These are phyloP conservation scores for Hemisphaericaspora lyxosophila DNA, from an alignment of 1,139 yeast genomes.

Conservation along the genomic window DNA sequence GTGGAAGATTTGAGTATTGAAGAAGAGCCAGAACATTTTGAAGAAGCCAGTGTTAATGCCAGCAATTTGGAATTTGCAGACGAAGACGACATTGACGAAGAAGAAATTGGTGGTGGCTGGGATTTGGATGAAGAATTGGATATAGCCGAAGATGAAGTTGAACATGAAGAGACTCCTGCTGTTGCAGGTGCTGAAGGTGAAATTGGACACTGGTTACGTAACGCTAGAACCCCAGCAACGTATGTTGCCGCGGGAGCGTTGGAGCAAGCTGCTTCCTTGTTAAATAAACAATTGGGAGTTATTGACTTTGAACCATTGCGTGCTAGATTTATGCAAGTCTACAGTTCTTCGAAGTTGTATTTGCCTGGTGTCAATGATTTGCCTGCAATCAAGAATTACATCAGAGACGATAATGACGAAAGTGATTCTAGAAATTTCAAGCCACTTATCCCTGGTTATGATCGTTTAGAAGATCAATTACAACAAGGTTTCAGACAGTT, in stretches of 20 bases:
- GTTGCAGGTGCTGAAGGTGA: conserved; percentile 48
- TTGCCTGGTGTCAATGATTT: conserved; percentile 71
- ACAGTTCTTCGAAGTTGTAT: conserved; percentile 73
- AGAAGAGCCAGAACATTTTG: conserved; percentile 24
- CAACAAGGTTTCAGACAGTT: conserved; percentile 79
- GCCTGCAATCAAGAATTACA: conserved; percentile 66
- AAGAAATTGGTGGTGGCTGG: conserved; percentile 57
- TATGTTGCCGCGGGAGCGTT: conserved; percentile 96
- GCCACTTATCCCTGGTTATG: conserved; percentile 78
- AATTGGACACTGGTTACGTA: conserved; percentile 79
- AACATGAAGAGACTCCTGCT: conserved; percentile 19
- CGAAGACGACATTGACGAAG: conserved; percentile 47
- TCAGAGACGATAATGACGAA: conserved; percentile 60
- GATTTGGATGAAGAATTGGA: conserved; percentile 52
- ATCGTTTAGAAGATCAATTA: conserved; percentile 61
- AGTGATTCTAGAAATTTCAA: conserved; percentile 56
- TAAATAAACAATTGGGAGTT: conserved; percentile 86
- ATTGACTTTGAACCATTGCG: conserved; percentile 86
- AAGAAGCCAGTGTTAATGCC: neutral
- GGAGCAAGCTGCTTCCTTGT: conserved; percentile 90
- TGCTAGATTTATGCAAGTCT: conserved; percentile 77
- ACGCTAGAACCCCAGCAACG: conserved; percentile 87
- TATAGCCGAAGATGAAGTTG: conserved; percentile 39
- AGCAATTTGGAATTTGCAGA: conserved; percentile 26
- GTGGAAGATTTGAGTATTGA: conserved; percentile 63